phyloP scores from a whole-genome alignment of 176 grass and related monocot species.

The Saccharum spontaneum region DNA sequence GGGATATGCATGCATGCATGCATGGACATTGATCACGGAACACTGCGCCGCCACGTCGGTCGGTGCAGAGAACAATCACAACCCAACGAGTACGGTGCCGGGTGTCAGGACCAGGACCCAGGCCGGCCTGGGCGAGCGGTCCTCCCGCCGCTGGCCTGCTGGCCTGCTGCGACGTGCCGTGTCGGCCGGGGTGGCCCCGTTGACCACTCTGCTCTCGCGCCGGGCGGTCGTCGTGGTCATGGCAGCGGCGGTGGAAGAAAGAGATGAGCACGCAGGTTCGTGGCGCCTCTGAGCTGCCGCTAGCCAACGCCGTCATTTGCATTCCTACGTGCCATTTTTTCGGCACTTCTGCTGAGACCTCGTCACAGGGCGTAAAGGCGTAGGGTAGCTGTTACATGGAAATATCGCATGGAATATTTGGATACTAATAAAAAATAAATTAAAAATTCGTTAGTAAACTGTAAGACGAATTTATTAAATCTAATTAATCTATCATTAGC shows the following conservation, averaged over 20 bases:
- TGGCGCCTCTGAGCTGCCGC: neutral
- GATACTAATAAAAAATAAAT: no score
- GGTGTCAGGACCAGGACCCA: neutral
- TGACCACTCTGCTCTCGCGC: neutral
- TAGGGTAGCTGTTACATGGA: no score
- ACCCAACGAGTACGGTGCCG: conserved; percentile 17
- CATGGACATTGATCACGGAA: neutral
- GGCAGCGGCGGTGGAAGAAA: neutral
- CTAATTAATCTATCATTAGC: no score
- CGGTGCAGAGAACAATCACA: conserved; percentile 26
- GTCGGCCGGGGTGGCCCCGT: neutral
- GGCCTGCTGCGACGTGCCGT: neutral
- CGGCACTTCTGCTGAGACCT: no score
- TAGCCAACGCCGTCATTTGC: neutral
- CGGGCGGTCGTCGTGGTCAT: neutral
- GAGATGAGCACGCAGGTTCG: neutral
- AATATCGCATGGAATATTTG: no score
- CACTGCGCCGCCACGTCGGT: neutral
- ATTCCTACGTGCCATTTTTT: no score
- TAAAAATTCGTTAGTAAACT: no score
- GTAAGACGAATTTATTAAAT: no score
- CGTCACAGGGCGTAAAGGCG: no score
- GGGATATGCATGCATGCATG: neutral
- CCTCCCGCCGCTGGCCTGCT: neutral
- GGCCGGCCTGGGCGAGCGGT: neutral